Evolutionary conservation across 2,329 filamentous ascomycete genomes (phyloP).

Genomic region (Nothophaeocryptopus gaeumannii): DNA sequence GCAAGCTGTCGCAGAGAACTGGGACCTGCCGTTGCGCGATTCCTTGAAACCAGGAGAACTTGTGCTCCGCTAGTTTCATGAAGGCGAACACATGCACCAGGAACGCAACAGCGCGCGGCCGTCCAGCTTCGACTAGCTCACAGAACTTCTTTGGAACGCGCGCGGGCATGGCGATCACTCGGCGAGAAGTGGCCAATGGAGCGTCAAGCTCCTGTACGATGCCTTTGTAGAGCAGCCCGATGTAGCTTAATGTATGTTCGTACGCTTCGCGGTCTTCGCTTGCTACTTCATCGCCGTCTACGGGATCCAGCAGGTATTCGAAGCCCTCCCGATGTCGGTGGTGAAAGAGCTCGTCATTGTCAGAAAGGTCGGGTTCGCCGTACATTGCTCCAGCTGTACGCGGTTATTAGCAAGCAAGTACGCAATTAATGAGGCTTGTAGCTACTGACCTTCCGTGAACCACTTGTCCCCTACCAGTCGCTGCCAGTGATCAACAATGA

Average conservation of each 20-base stretch:
- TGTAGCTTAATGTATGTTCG: slow-evolving; percentile 23
- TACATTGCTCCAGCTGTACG: slow-evolving; percentile 18
- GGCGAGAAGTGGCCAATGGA: slow-evolving; percentile 19
- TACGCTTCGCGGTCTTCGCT: slow-evolving; percentile 22
- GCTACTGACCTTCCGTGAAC: slow-evolving; percentile 13
- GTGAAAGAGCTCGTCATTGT: slow-evolving; percentile 14
- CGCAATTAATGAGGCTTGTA: not conserved
- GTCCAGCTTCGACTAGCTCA: slow-evolving; percentile 19
- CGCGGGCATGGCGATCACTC: slow-evolving; percentile 25
- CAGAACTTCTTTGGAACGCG: slow-evolving; percentile 18
- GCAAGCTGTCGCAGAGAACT: slow-evolving; percentile 17
- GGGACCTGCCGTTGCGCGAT: slow-evolving; percentile 26
- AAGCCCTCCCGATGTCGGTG: slow-evolving; percentile 15
- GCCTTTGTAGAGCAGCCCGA: slow-evolving; percentile 27
- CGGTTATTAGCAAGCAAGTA: not conserved
- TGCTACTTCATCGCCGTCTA: slow-evolving; percentile 17
- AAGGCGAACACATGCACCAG: slow-evolving; percentile 26
- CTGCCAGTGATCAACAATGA: slow-evolving; percentile 17
- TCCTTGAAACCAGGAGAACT: slow-evolving; percentile 25
- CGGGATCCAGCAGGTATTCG: slow-evolving; percentile 16
- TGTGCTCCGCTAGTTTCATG: slow-evolving; percentile 22
- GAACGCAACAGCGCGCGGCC: slow-evolving; percentile 24
- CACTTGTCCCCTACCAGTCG: slow-evolving; percentile 11
- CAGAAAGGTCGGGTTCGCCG: slow-evolving; percentile 19
- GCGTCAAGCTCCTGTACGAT: slow-evolving; percentile 18